phyloP scores from a whole-genome alignment of 495 filamentous ascomycete genomes.

The Penicillium daleae region DNA sequence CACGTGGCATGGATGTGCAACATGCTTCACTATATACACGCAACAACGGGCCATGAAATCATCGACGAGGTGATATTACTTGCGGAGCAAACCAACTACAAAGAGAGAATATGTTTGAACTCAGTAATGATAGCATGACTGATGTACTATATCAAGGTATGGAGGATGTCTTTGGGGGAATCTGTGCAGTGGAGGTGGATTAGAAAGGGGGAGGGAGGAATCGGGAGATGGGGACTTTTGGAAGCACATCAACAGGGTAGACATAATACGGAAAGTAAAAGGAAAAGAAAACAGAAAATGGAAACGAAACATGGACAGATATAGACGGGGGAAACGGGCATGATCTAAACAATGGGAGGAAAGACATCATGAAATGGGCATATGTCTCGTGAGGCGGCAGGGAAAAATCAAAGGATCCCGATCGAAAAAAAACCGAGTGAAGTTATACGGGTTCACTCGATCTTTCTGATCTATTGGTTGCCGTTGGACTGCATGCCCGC shows the following conservation, averaged over 20 bases:
- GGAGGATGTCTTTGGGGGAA: conserved; percentile 30
- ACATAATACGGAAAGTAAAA: conserved; percentile 23
- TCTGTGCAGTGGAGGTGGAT: conserved; percentile 38
- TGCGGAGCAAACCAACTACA: no score
- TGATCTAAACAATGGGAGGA: conserved; percentile 35
- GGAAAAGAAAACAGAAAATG: conserved; percentile 10
- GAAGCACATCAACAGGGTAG: conserved; percentile 33
- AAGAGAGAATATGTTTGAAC: conserved; percentile 5
- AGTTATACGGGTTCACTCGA: conserved; percentile 11
- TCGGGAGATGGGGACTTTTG: conserved; percentile 34
- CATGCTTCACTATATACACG: neutral
- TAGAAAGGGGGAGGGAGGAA: conserved; percentile 17
- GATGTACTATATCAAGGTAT: conserved; percentile 36
- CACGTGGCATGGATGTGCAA: neutral
- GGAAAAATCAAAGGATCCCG: conserved; percentile 13
- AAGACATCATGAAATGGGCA: conserved; percentile 42
- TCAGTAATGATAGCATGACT: conserved; percentile 27
- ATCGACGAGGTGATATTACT: neutral
- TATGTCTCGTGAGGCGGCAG: conserved; percentile 40
- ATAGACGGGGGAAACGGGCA: conserved; percentile 26
- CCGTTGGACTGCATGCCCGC: conserved; percentile 44
- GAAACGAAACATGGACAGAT: conserved; percentile 19
- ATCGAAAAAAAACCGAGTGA: conserved; percentile 12
- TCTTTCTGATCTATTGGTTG: conserved; percentile 34
- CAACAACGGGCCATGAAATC: neutral